Evolutionary conservation across 2,329 filamentous ascomycete species (phyloP), one percentile per base, ranked within the genome.

Genomic region (Gaeumannomyces sp.): DNA sequence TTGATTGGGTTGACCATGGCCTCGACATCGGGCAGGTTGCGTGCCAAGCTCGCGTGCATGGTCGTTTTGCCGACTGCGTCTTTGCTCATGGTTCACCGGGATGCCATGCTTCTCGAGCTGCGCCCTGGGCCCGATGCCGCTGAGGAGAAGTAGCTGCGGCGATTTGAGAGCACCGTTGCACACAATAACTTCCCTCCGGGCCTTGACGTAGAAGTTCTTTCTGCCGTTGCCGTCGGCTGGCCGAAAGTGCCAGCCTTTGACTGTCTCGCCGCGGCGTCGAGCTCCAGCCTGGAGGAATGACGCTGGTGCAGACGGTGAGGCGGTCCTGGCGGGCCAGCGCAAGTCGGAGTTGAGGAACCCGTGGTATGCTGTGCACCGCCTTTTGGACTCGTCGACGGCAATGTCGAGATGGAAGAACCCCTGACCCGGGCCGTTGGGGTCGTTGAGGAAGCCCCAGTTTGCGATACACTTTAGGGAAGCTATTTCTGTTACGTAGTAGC

Each of bases 1-100:
- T 77, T 77, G 57, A 79, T 74, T 5, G 75, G 72, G 65, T 75
- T 79, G 29, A 76, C 72, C 50, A 74, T 72, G 59, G 75, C 66
- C 63, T 76, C 74, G 28, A 73, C 60, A 25, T 76, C 71, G 1
- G 73, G 73, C 0, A 73, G 29, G 62, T 76, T 74, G 28, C 64
- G 60, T 3, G 70, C 64, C 1, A 56, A 58, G 4, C 63, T 57
- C 4, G 65, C 65, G 58, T 74, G 68, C 57, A 70, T 68, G 61
- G 68, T 70, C 62, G 14, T 65, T 3, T 65, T 62, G 16, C 73
- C 74, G 0, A 75, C 73, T 0, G 67, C 67, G 0, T 71, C 70
- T 3, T 29, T 75, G 61, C 10, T 74, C 68, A 29, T 67, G 69
- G 10, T 71, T 38, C 5, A 69, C 53, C 1, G 70, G 66, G 5